Percentiles rank a stretch among this genome's conserved stretches.
These are phyloP conservation scores for Daldinia childiae DNA, from an alignment of 495 filamentous ascomycete species.

Conservation along the genomic window DNA sequence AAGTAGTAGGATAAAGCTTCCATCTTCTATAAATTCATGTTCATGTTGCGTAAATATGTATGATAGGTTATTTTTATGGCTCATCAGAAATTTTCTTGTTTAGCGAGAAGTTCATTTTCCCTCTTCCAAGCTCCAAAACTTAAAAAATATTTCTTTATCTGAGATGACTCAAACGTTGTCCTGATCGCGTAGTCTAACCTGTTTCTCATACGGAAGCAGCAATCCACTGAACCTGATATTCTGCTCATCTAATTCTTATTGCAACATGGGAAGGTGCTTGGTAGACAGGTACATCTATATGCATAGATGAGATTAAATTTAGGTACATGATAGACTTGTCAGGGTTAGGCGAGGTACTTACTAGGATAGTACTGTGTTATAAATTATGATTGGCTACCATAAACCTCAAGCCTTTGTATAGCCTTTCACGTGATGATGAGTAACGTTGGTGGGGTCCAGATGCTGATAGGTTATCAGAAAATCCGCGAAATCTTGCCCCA, in stretches of 20 bases:
- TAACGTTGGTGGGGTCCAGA: constrained; percentile 33
- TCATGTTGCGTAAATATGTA: constrained; percentile 2
- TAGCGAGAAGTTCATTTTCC: constrained; percentile 1
- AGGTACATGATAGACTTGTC: neutral
- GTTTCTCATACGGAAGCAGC: constrained; percentile 17
- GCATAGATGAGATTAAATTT: neutral
- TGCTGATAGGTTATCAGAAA: constrained; percentile 39
- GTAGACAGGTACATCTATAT: neutral
- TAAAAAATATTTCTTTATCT: constrained; percentile 1
- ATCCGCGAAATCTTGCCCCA: constrained; percentile 42
- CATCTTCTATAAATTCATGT: constrained; percentile 15
- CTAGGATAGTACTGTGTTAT: neutral
- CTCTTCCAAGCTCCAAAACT: neutral
- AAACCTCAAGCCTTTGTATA: neutral
- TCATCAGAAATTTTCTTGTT: neutral
- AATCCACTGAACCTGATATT: constrained; percentile 2
- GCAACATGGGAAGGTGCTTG: constrained; percentile 13
- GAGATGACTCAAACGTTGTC: constrained; percentile 25
- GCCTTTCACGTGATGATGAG: constrained; percentile 28
- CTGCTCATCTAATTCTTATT: constrained; percentile 15
- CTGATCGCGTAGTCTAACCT: constrained; percentile 30
- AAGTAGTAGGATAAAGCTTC: constrained; percentile 6
- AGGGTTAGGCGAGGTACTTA: neutral
- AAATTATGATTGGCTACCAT: constrained; percentile 6
- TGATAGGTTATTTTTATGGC: constrained; percentile 2